phyloP scores from a whole-genome alignment of 179 eudicot genomes.

The Drosera spatulata region DNA sequence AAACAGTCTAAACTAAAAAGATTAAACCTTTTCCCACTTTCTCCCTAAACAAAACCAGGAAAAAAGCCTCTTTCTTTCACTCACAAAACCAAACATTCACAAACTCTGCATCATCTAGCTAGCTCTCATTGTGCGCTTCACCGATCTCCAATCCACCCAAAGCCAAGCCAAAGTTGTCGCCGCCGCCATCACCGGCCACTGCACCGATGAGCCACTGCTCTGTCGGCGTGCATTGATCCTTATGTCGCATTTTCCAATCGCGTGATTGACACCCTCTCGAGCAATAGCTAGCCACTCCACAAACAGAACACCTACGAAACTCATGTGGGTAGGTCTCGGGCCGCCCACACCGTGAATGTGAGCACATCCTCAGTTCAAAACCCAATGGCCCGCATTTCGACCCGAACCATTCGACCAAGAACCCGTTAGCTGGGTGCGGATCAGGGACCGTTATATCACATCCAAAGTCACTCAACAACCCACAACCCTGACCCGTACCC shows the following conservation, averaged over 20 bases:
- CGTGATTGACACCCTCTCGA: constrained; percentile 31
- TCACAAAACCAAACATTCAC: no score
- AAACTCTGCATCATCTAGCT: no score
- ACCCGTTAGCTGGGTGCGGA: constrained; percentile 39
- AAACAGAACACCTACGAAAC: constrained; percentile 26
- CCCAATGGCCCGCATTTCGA: not conserved
- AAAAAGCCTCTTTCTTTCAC: no score
- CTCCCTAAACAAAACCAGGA: no score
- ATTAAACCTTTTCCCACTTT: no score
- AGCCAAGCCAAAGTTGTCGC: not conserved
- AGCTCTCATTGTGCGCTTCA: no score
- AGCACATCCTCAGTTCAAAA: constrained; percentile 12
- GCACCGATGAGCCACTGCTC: constrained; percentile 1
- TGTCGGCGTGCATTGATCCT: constrained; percentile 16
- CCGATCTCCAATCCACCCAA: no score
- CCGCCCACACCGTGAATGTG: constrained; percentile 17
- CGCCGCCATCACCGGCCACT: constrained; percentile 1
- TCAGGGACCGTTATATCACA: constrained; percentile 41
- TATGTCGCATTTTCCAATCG: constrained; percentile 30
- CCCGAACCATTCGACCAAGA: constrained; percentile 39
- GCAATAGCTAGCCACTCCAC: constrained; percentile 23
- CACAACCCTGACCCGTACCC: constrained; percentile 11
- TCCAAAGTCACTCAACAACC: constrained; percentile 45
- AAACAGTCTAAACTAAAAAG: no score
- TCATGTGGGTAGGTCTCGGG: constrained; percentile 26